Conservation (phyloP, 352 stramenopile genomes). For the Pythium apleroticum region DNA sequence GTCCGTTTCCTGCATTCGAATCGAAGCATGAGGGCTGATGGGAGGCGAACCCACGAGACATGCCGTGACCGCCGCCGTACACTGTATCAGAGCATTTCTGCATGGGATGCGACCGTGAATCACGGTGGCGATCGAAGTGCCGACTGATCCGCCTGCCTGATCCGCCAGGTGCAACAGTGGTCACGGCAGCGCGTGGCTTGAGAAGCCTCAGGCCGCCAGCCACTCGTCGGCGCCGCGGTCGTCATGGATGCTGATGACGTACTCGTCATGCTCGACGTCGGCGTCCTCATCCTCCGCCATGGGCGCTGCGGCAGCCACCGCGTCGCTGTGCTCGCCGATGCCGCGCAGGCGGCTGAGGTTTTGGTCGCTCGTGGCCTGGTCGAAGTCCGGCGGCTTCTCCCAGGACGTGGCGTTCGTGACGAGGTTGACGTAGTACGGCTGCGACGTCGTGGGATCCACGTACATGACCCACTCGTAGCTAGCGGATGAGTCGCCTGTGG, state of each 20-base stretch:
- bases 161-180: not conserved
- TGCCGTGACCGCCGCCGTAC: no score
- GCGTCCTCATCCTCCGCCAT: not conserved
- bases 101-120: not conserved
- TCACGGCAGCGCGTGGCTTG: not conserved
- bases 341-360: conserved; percentile 6
- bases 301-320: not conserved
- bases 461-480: conserved; percentile 41
- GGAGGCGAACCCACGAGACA: not conserved
- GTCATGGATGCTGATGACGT: conserved; percentile 31
- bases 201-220: not conserved
- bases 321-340: conserved; percentile 10
- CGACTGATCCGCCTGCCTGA: not conserved
- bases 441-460: conserved; percentile 41
- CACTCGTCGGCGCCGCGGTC: conserved; percentile 18
- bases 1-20: not conserved
- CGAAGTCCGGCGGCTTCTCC: conserved; percentile 39
- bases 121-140: not conserved
- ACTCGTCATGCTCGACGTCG: conserved; percentile 37
- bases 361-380: conserved; percentile 1
- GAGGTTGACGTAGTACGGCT: conserved; percentile 58
- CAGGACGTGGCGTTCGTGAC: conserved; percentile 49
- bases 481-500: not conserved
- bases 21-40: not conserved
- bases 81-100: not conserved